phyloP scores from a whole-genome alignment of 2,329 filamentous ascomycete genomes.

The Phialophora macrospora region DNA sequence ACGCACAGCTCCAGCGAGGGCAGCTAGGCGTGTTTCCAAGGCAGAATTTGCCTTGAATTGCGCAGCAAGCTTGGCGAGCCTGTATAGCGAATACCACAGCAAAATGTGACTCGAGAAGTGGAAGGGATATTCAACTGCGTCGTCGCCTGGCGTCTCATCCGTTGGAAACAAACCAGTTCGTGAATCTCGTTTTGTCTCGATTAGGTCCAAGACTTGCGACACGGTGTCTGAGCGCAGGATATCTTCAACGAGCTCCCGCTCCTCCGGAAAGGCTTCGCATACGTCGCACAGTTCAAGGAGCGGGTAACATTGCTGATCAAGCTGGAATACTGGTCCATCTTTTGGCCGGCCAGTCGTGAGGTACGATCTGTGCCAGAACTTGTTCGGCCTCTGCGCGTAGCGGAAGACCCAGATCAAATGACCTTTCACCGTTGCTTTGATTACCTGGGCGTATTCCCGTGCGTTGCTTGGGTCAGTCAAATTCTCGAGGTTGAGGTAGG shows the following conservation, averaged over 20 bases:
- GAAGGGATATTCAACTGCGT: conserved; percentile 26
- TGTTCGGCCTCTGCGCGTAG: conserved; percentile 22
- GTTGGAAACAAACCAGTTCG: conserved; percentile 20
- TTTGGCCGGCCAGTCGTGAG: conserved; percentile 27
- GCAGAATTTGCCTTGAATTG: neutral
- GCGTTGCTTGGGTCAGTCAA: neutral
- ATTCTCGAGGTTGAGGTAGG: conserved; percentile 10
- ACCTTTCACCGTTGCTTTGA: conserved; percentile 23
- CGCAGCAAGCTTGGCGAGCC: conserved; percentile 15
- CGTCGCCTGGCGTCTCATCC: conserved; percentile 27
- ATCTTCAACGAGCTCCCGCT: conserved; percentile 15
- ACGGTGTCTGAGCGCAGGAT: conserved; percentile 20
- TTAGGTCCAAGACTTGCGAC: conserved; percentile 19
- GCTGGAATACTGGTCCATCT: conserved; percentile 26
- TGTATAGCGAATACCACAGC: conserved; percentile 22
- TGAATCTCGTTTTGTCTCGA: conserved; percentile 20
- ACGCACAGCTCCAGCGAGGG: conserved; percentile 17
- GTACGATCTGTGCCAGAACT: conserved; percentile 28
- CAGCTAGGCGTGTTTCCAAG: neutral
- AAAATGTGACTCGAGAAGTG: conserved; percentile 29
- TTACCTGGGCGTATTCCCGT: conserved; percentile 11
- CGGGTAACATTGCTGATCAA: conserved; percentile 30
- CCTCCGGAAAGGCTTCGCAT: conserved; percentile 25
- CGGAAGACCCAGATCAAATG: conserved; percentile 26
- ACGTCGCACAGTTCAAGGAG: conserved; percentile 28